Evolutionary conservation across 805 yeast genomes (phyloP).

Genomic region (Saturnispora ahearnii): DNA sequence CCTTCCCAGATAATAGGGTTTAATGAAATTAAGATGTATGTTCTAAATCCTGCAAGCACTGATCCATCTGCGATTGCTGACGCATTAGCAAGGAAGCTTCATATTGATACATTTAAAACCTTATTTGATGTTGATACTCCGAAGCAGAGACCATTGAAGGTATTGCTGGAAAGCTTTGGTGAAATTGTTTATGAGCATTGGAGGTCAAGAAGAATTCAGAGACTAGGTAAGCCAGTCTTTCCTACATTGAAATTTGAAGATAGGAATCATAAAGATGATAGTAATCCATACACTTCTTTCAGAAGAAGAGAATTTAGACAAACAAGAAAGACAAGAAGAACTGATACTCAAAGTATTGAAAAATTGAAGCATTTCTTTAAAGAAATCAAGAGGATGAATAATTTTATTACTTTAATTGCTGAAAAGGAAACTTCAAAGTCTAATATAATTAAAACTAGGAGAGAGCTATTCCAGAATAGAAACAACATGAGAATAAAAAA

Average conservation of each 20-base stretch:
- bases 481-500: constrained; percentile 44
- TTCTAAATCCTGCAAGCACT: constrained; percentile 34
- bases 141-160: constrained; percentile 36
- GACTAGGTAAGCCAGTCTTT: constrained; percentile 60
- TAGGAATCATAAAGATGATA: constrained; percentile 71
- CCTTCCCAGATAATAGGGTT: constrained; percentile 65
- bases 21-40: constrained; percentile 54
- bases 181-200: constrained; percentile 68
- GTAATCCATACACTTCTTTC: constrained; percentile 92
- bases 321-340: constrained; percentile 91
- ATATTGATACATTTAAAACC: constrained; percentile 49
- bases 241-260: constrained; percentile 81
- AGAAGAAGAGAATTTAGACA: constrained; percentile 92
- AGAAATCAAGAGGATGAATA: constrained; percentile 70
- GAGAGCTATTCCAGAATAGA: constrained; percentile 38
- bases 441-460: constrained; percentile 63
- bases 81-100: constrained; percentile 46
- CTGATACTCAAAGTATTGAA: constrained; percentile 86
- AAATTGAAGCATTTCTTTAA: constrained; percentile 62
- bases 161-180: constrained; percentile 54
- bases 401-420: constrained; percentile 58
- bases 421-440: constrained; percentile 64
- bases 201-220: constrained; percentile 60
- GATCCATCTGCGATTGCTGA: constrained; percentile 52
- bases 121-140: constrained; percentile 43